Evolutionary conservation across 805 yeast species (phyloP).

Genomic region (Metschnikowia dekortorum): DNA sequence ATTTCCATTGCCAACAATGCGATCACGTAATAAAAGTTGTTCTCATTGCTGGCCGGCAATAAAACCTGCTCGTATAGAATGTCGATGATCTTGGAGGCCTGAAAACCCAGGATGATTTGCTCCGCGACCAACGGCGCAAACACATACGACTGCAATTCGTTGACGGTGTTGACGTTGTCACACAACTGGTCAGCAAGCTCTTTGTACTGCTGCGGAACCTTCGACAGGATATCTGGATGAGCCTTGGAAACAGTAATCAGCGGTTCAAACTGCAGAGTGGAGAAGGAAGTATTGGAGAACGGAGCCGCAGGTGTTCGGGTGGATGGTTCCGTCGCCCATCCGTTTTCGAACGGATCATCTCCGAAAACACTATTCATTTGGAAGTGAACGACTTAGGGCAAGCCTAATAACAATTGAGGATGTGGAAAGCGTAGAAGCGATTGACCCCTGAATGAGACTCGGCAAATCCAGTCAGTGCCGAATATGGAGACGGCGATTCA

Average conservation of each 20-base stretch:
- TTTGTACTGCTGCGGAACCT: conserved; percentile 29
- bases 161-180: conserved; percentile 19
- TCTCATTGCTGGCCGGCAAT: conserved; percentile 25
- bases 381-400: not conserved
- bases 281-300: conserved; percentile 5
- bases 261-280: conserved; percentile 1
- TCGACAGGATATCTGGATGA: conserved; percentile 8
- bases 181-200: conserved; percentile 16
- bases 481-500: not conserved
- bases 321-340: conserved; percentile 26
- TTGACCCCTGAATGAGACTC: not conserved
- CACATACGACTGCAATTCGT: conserved; percentile 27
- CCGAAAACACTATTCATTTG: conserved; percentile 15
- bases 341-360: conserved; percentile 39
- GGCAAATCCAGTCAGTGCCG: not conserved
- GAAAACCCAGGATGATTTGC: conserved; percentile 26
- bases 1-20: conserved; percentile 42
- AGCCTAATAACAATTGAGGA: not conserved
- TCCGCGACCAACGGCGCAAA: conserved; percentile 26
- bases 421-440: not conserved
- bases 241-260: conserved; percentile 4
- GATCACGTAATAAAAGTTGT: conserved; percentile 31
- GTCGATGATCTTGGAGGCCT: conserved; percentile 31
- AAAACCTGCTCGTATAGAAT: conserved; percentile 33
- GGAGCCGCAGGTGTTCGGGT: conserved; percentile 3